Base-by-base conservation (phyloP, 2,329 filamentous ascomycete genomes). In the Claviceps purpurea region DNA sequence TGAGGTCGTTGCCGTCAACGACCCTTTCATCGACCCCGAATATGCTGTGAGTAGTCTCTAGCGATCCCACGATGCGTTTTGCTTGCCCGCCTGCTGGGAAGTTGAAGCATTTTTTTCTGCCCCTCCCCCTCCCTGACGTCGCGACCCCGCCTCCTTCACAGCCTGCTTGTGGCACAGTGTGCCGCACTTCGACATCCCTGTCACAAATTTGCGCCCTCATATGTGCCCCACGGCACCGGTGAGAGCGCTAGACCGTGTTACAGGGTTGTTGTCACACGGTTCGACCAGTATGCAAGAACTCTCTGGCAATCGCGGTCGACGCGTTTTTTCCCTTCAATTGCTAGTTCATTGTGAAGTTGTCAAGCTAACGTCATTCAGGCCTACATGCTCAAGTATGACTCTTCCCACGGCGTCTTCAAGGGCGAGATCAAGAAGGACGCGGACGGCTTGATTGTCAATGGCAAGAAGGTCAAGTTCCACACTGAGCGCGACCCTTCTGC, bases 381-480 rank as follows among this genome's bases (percentile, higher is more conserved):
- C 70, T 97, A 97, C 84, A 97, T 97, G 93, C 86, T 98, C 77
- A 94, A 95, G 81, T 97, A 97, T 74, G 93, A 98, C 81, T 89
- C 87, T 65, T 89, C 87, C 73, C 93, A 98, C 82, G 93, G 93
- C 64, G 71, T 81, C 71, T 98, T 97, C 87, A 94, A 96, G 80
- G 91, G 91, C 64, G 84, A 85, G 56, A 82, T 97, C 73, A 73
- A 83, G 73, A 76, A 85, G 69, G 77, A 82, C 56, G 71, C 71
- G 62, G 82, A 78, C 65, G 79, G 85, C 70, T 82, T 98, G 62
- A 73, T 84, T 63, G 84, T 97, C 79, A 91, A 96, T 74, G 89
- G 88, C 83, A 94, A 95, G 84, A 85, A 78, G 67, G 79, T 97
- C 79, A 84, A 83, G 76, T 95, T 96, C 85, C 94, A 91, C 86